phyloP scores from a whole-genome alignment of 306 rosid genomes.

The Gynostemma pentaphyllum region DNA sequence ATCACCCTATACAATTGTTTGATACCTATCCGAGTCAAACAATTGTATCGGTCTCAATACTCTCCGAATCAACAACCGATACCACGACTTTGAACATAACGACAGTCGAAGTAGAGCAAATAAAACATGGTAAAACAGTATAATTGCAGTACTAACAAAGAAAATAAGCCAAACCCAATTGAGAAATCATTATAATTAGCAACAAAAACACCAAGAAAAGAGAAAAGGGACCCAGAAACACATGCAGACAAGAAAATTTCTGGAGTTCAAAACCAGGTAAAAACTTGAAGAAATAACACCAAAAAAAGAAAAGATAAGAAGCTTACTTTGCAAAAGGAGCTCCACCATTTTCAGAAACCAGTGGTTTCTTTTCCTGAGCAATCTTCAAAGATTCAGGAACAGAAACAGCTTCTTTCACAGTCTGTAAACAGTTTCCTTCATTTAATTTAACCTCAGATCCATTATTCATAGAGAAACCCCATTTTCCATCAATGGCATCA shows the following conservation, averaged over 20 bases:
- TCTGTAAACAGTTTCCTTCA: slow-evolving; percentile 21
- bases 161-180: background rate
- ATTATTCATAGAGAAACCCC: slow-evolving; percentile 49
- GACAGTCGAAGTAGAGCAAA: too few relatives aligned
- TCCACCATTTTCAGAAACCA: slow-evolving; percentile 33
- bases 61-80: too few relatives aligned
- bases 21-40: too few relatives aligned
- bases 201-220: background rate
- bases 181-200: background rate
- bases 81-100: too few relatives aligned
- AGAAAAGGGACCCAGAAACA: background rate
- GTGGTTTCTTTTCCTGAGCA: slow-evolving; percentile 45
- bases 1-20: too few relatives aligned
- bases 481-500: slow-evolving; percentile 61
- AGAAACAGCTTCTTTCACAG: slow-evolving; percentile 37
- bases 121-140: background rate
- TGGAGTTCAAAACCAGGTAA: background rate
- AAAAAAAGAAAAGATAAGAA: background rate
- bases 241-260: background rate
- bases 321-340: slow-evolving; percentile 82
- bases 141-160: background rate
- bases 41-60: too few relatives aligned
- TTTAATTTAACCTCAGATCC: slow-evolving; percentile 54
- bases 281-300: background rate
- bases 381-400: slow-evolving; percentile 37